Base-by-base conservation (phyloP, 805 yeast genomes). In the Peterozyma toletana region DNA sequence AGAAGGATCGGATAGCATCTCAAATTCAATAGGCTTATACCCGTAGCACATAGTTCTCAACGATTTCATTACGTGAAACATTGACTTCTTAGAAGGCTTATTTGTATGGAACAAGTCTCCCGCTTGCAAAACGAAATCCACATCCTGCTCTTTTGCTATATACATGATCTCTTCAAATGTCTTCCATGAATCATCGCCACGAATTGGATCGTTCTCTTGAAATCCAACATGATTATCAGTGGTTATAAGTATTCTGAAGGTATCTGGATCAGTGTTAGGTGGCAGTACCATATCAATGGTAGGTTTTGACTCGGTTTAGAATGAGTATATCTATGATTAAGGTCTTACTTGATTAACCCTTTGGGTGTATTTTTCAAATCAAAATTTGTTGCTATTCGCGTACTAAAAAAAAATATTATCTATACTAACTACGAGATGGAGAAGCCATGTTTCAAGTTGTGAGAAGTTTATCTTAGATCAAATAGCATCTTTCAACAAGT, bases 151-250 rank as follows among this genome's bases (percentile, higher is more conserved):
- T 48, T 68, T 68, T 9, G 96, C 97, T 2, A 89, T 58, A 49
- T 63, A 61, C 75, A 88, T 75, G 47, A 88, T 78, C 60, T 93
- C 99, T 43, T 85, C 78, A 54, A 93, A 91, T 0, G 96, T 86
- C 45, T 64, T 72, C 86, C 96, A 86, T 0, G 95, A 77, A 56
- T 93, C 99, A 53, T 85, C 84, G 1, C 96, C 96, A 14, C 95
- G 72, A 4, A 91, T 80, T 1, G 96, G 90, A 59, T 93, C 98
- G 34, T 75, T 76, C 58, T 93, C 99, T 47, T 80, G 79, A 59
- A 82, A 90, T 1, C 99, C 99, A 15, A 93, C 96, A 68, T 93
- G 99, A 58, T 93, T 93, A 57, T 93, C 99, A 1, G 98, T 89
- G 2, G 99, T 88, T 30, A 93, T 63, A 30, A 93, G 75, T 15